phyloP scores from a whole-genome alignment of 192 early-diverging fungal genomes.

The Coemansia sp. region DNA sequence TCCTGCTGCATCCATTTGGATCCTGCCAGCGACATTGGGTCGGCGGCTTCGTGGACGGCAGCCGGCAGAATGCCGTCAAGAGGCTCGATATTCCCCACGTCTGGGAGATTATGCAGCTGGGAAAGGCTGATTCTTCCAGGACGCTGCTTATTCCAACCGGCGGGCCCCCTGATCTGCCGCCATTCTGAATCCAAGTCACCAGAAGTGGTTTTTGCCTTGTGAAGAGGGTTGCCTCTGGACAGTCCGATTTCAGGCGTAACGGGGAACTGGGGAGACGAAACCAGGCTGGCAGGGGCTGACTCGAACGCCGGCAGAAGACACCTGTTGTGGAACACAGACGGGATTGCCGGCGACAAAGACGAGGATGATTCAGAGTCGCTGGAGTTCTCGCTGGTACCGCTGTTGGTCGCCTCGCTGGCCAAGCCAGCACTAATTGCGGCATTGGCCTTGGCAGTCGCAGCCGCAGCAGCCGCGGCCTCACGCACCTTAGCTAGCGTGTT shows the following conservation, averaged over 20 bases:
- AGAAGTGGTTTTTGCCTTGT: neutral
- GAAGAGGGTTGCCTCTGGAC: neutral
- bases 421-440: too few relatives aligned
- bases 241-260: slow-evolving; percentile 12
- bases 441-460: neutral
- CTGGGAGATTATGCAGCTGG: neutral
- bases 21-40: slow-evolving; percentile 55
- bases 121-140: neutral
- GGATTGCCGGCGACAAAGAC: slow-evolving; percentile 11
- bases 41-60: slow-evolving; percentile 7
- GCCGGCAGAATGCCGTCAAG: slow-evolving; percentile 12
- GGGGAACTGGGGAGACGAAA: slow-evolving; percentile 44
- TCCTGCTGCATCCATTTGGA: slow-evolving; percentile 35
- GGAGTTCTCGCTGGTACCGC: neutral
- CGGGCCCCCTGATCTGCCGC: neutral
- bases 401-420: slow-evolving; percentile 3
- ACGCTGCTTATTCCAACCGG: neutral
- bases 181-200: neutral
- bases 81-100: neutral
- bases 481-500: slow-evolving; percentile 28
- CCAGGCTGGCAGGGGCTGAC: slow-evolving; percentile 46
- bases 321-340: slow-evolving; percentile 7
- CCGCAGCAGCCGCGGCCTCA: slow-evolving; percentile 23
- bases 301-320: slow-evolving; percentile 28
- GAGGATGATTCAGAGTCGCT: slow-evolving; percentile 11